Base-by-base conservation (phyloP, 805 yeast species). In the Schwanniomyces occidentalis region DNA sequence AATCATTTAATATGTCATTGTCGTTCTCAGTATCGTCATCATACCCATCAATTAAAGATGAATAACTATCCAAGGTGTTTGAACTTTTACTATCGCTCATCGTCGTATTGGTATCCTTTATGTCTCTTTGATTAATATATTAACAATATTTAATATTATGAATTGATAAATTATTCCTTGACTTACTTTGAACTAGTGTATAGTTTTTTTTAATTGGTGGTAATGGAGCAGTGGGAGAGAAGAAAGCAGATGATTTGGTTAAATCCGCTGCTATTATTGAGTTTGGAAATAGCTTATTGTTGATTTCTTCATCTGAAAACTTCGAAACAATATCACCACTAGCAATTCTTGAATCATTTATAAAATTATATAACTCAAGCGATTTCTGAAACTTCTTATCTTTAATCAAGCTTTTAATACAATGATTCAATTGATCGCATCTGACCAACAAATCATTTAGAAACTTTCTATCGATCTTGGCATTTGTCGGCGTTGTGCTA, bases 41-140 rank as follows among this genome's bases (percentile, higher is more conserved):
- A 40, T 62, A 62, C 6, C 51, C 46, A 17, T 57, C 64, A 25
- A 61, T 55, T 9, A 62, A 37, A 13, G 63, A 57, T 2, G 54
- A 32, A 38, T 57, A 53, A 24, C 62, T 59, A 13, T 41, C 29
- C 8, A 59, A 28, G 1, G 61, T 51, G 26, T 45, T 50, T 22
- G 51, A 38, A 31, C 62, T 57, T 6, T 21, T 35, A 13, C 57
- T 48, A 10, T 39, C 33, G 8, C 40, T 39, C 18, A 48, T 27
- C 30, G 27, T 34, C 9, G 16, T 27, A 8, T 33, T 30, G 4
- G 34, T 8, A 10, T 14, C 29, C 21, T 22, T 27, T 6, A 16
- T 19, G 5, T 34, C 35, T 4, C 18, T 6, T 24, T 44, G 46
- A 7, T 45, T 33, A 16, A 44, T 47, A 27, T 46, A 45, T 3